Conservation (phyloP, 2,329 filamentous ascomycete species). For the Xylaria sp. region DNA sequence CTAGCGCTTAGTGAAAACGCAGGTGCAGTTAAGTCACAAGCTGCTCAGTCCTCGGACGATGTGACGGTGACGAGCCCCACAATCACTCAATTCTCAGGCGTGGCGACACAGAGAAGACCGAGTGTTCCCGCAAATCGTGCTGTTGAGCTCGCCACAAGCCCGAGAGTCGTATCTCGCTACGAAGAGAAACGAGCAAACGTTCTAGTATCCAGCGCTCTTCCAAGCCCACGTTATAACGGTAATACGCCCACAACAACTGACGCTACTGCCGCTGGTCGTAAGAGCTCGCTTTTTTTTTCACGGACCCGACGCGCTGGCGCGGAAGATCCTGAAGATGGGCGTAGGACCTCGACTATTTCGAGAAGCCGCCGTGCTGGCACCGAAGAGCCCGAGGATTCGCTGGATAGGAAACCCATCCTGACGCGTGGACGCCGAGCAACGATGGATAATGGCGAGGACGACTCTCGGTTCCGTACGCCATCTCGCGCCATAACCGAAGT, state of each 20-base stretch:
- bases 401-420: conserved; percentile 50
- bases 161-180: conserved; percentile 55
- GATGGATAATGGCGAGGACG: conserved; percentile 56
- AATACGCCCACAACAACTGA: conserved; percentile 50
- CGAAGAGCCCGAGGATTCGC: conserved; percentile 52
- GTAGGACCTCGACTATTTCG: conserved; percentile 52
- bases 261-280: conserved; percentile 47
- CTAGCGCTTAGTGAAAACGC: conserved; percentile 75
- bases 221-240: conserved; percentile 50
- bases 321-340: conserved; percentile 58
- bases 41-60: conserved; percentile 35
- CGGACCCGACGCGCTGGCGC: conserved; percentile 54
- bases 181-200: conserved; percentile 60
- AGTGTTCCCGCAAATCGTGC: conserved; percentile 47
- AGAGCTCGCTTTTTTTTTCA: conserved; percentile 58
- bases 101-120: conserved; percentile 48
- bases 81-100: conserved; percentile 47
- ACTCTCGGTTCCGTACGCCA: conserved; percentile 58
- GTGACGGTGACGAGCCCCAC: conserved; percentile 51
- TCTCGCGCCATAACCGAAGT: conserved; percentile 65
- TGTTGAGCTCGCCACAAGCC: conserved; percentile 48
- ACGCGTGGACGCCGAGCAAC: conserved; percentile 54
- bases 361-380: conserved; percentile 52
- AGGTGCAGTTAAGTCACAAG: conserved; percentile 45
- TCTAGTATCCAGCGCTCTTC: conserved; percentile 51